These are phyloP conservation scores for Vitis hybrid DNA, from an alignment of 177 flowering plant species.

Conservation along the genomic window DNA sequence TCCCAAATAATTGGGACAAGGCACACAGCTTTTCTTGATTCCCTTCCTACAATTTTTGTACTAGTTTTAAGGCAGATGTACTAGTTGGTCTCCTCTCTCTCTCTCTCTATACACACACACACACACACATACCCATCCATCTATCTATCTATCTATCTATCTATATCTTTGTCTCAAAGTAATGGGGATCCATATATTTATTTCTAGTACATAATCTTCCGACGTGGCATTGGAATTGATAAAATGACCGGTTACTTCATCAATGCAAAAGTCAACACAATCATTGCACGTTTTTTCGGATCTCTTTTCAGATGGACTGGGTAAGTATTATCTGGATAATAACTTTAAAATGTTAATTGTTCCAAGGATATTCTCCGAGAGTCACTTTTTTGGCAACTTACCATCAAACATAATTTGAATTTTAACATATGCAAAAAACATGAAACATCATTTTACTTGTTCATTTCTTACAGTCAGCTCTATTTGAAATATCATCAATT, in stretches of 20 bases:
- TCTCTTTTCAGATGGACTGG: constrained; percentile 48
- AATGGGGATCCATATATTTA: constrained; percentile 11
- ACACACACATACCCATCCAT: not conserved
- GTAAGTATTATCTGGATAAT: constrained; percentile 20
- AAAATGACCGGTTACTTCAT: constrained; percentile 52
- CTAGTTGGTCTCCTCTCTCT: no score
- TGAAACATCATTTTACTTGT: no score
- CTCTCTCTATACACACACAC: no score
- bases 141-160: not conserved
- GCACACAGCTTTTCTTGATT: no score
- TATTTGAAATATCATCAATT: no score
- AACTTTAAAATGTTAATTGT: not conserved
- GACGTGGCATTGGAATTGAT: constrained; percentile 75
- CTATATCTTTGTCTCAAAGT: not conserved
- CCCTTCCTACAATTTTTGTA: no score
- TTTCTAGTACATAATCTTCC: constrained; percentile 59
- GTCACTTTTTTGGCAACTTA: no score
- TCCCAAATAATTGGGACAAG: no score
- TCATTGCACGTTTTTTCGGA: constrained; percentile 52
- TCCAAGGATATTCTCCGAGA: not conserved
- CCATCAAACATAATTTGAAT: no score
- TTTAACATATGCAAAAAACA: no score
- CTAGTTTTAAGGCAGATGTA: no score
- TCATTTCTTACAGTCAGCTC: no score
- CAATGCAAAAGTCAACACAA: constrained; percentile 66